Conservation (phyloP, 345 rosid genomes). For the Clarkia xantiana region DNA sequence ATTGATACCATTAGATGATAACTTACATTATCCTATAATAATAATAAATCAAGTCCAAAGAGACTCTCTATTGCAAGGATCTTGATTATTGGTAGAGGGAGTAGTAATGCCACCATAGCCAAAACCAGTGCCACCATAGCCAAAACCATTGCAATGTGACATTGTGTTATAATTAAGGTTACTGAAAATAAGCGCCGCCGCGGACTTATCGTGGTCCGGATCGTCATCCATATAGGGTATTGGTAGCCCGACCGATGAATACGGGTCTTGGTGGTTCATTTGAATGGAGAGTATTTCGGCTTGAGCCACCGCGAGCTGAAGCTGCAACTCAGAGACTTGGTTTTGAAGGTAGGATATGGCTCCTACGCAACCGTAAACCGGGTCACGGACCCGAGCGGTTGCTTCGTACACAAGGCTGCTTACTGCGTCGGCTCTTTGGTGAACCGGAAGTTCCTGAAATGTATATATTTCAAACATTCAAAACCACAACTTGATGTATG, state of each 20-base stretch:
- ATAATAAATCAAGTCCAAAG: too few species aligned
- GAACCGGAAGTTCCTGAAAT: constrained; percentile 54
- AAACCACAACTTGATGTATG: not conserved
- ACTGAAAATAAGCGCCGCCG: too few species aligned
- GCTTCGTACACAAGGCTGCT: constrained; percentile 77
- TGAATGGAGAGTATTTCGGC: constrained; percentile 65
- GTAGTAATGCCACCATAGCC: constrained; percentile 3
- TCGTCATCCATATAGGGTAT: constrained; percentile 7
- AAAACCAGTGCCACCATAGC: too few species aligned
- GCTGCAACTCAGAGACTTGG: constrained; percentile 68
- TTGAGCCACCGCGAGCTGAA: constrained; percentile 77
- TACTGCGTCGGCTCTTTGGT: constrained; percentile 73
- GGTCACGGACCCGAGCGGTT: constrained; percentile 68
- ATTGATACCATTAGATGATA: too few species aligned
- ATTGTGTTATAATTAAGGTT: too few species aligned
- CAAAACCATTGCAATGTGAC: too few species aligned
- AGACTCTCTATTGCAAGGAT: constrained; percentile 58
- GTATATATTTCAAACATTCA: too few species aligned
- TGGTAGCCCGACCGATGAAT: constrained; percentile 12
- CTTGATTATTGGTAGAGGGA: too few species aligned
- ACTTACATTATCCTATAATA: too few species aligned
- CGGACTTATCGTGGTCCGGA: not conserved
- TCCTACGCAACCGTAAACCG: constrained; percentile 75
- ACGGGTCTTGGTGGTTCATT: constrained; percentile 46
- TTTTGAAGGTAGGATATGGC: constrained; percentile 66